Evolutionary conservation across 1,139 yeast genomes (phyloP), one percentile per base, ranked within the genome.

Genomic region (Suhomyces coccinellae): DNA sequence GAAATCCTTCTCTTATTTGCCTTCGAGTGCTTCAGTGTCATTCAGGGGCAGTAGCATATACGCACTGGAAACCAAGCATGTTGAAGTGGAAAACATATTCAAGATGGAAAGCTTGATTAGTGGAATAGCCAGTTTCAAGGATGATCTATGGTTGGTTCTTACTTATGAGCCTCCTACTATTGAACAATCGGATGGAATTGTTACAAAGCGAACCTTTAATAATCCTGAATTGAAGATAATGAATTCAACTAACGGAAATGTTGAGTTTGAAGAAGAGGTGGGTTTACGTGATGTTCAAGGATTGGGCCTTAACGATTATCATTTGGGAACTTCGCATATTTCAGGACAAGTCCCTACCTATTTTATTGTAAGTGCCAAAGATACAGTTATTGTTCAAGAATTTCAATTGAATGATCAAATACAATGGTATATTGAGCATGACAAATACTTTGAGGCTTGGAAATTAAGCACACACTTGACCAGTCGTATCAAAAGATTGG

Each of bases 231-330:
- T 93, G 26, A 79, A 85, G 50, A 70, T 91, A 6, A 67, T 88
- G 16, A 85, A 85, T 57, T 71, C 84, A 4, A 59, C 71, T 1
- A 79, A 82, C 9, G 90, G 95, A 6, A 86, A 81, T 47, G 95
- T 88, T 44, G 75, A 80, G n/a, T 84, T 87, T 48, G 91, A 85
- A 33, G 97, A 93, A 63, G 96, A 86, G 57, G 74, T 93, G 8
- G 82, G 87, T 0, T 66, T 90, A 46, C 78, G 76, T 43, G 79
- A 80, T 38, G 79, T 73, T 40, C 75, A 80, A 34, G 72, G 76
- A 22, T 66, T 89, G 30, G 93, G 96, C 0, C 71, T 87, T 24
- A 91, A 91, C 61, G 98, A 93, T 59, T 87, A 85, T 57, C 82
- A 80, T 50, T 64, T 91, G 40, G 79, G 82, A 0, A 38, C 51